phyloP scores from a whole-genome alignment of 768 basidiomycete genomes.

The Cubamyces lactineus region DNA sequence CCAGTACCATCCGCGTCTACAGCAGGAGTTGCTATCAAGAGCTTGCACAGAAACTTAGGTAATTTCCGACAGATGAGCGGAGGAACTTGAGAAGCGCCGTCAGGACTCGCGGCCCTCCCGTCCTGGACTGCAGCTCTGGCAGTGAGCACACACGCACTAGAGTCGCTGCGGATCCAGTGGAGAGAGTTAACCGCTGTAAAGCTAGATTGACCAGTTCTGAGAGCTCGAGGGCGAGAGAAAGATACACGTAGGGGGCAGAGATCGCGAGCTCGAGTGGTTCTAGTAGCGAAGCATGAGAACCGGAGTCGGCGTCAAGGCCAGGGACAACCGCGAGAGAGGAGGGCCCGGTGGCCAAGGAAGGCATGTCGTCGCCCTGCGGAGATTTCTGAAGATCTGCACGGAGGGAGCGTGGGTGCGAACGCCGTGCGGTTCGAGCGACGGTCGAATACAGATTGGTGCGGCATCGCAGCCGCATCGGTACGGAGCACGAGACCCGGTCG shows the following conservation, averaged over 20 bases:
- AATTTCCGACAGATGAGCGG: conserved; percentile 20
- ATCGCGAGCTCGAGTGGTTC: conserved; percentile 2
- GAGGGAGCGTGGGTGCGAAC: conserved; percentile 12
- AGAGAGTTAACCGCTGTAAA: neutral
- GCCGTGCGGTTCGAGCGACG: neutral
- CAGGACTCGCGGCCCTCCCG: neutral
- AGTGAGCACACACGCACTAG: too few species aligned
- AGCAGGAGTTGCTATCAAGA: neutral
- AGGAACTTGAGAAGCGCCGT: conserved; percentile 10
- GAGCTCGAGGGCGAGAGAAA: neutral
- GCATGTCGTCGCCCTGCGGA: conserved; percentile 8
- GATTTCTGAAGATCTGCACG: conserved; percentile 19
- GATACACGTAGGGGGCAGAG: neutral
- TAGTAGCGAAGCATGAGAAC: conserved; percentile 10
- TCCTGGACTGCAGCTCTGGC: neutral
- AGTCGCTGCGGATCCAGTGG: neutral
- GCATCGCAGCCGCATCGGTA: neutral
- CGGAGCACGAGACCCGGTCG: conserved; percentile 10
- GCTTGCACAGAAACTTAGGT: conserved; percentile 11
- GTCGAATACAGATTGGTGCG: neutral
- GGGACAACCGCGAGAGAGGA: conserved; percentile 10
- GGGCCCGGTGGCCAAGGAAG: conserved; percentile 12
- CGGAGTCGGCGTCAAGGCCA: conserved; percentile 12
- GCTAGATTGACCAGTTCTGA: neutral
- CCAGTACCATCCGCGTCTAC: neutral